Evolutionary conservation across 2,329 filamentous ascomycete species (phyloP).

Genomic region (Diplocarpon rosae): DNA sequence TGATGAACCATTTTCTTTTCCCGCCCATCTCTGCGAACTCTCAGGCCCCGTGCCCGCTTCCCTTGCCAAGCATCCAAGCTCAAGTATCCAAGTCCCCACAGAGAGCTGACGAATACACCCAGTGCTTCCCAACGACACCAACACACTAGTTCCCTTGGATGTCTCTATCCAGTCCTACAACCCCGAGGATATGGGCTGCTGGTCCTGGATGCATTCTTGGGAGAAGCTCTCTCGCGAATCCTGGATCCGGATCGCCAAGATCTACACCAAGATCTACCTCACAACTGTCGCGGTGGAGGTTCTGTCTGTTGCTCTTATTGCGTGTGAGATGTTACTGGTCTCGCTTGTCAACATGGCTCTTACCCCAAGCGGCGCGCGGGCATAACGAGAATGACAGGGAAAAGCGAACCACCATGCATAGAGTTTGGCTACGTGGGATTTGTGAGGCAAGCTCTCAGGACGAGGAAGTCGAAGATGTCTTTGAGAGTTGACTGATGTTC

Average conservation of each 20-base stretch:
- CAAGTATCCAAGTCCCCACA: neutral
- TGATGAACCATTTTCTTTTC: neutral
- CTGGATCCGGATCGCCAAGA: constrained; percentile 1
- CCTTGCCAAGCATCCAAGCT: neutral
- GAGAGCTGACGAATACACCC: neutral
- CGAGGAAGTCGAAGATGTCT: too few species aligned
- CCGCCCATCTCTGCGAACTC: too few species aligned
- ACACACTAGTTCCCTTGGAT: constrained; percentile 1
- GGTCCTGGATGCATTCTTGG: neutral
- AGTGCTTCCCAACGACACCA: constrained; percentile 1
- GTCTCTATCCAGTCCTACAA: neutral
- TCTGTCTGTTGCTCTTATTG: neutral
- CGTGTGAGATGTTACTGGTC: neutral
- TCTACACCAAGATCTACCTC: neutral
- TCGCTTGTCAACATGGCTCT: neutral
- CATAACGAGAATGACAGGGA: neutral
- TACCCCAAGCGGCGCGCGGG: neutral
- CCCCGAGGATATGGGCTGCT: neutral
- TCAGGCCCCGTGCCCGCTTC: neutral
- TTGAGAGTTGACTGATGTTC: too few species aligned
- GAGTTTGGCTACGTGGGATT: too few species aligned
- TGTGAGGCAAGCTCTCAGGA: too few species aligned
- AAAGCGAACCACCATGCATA: too few species aligned
- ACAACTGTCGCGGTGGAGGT: neutral
- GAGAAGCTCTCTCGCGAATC: neutral